Evolutionary conservation across 2,329 filamentous ascomycete genomes (phyloP), one percentile per base, ranked within the genome.

Genomic region (Gnomoniopsis sp.): DNA sequence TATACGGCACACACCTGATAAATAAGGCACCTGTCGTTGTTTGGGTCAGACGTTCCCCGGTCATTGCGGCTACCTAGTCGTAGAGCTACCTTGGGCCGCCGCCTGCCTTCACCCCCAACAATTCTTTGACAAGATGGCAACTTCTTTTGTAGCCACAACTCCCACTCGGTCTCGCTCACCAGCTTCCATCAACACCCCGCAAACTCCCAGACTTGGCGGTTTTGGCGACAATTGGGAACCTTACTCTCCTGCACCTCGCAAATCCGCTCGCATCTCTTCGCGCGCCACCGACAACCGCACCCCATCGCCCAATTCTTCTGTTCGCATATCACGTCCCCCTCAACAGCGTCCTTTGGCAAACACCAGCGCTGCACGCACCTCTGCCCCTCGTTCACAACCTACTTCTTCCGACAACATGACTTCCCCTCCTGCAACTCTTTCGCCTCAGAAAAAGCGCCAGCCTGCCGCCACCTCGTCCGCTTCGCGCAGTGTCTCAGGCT

Each of bases 141-240:
- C 58, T 47, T 30, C 58, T 34, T 60, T 51, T 47, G 55, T 73
- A 51, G 70, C 80, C 55, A 72, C 77, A 54, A 89, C 88, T 47
- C 87, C 88, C 64, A 83, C 87, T 53, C 85, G 46, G 14, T 33
- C 84, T 63, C 77, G 83, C 36, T 62, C 60, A 6, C 60, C 60
- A 41, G 72, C 76, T 46, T 74, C 76, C 63, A 74, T 89, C 62
- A 84, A 78, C 69, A 90, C 87, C 51, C 89, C 89, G 61, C 82
- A 83, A 44, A 86, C 89, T 57, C 89, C 89, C 50, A 82, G 82
- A 60, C 82, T 86, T 68, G 89, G 89, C 43, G 89, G 88, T 41
- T 85, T 79, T 67, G 78, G 80, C 64, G 89, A 93, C 72, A 75
- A 79, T 63, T 92, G 87, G 79, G 83, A 90, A 68, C 89, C 89